Conservation (phyloP, 441 rosid genomes). For the Aquilaria agallochum region DNA sequence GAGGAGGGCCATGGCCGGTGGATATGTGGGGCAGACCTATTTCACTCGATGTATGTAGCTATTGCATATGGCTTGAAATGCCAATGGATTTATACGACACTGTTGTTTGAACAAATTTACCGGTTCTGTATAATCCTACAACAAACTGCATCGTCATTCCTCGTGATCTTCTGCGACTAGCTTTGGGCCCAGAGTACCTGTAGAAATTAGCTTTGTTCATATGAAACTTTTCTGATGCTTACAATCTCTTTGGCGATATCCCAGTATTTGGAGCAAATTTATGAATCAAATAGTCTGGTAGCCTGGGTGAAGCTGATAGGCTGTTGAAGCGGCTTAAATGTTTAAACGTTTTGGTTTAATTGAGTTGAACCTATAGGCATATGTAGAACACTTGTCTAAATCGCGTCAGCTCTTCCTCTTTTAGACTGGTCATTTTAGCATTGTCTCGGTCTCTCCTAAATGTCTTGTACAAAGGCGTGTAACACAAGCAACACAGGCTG, state of each 20-base stretch:
- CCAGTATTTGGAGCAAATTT: no score
- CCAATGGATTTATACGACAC: slow-evolving; percentile 8
- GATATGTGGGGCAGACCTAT: slow-evolving; percentile 71
- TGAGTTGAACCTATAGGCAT: no score
- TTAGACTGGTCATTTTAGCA: slow-evolving; percentile 39
- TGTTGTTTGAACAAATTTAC: slow-evolving; percentile 9
- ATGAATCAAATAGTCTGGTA: no score
- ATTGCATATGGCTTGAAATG: slow-evolving; percentile 11
- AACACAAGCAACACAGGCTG: slow-evolving; percentile 77
- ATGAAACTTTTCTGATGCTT: slow-evolving; percentile 15
- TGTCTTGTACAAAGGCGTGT: slow-evolving; percentile 67
- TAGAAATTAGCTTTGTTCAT: background rate
- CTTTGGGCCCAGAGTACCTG: slow-evolving; percentile 9
- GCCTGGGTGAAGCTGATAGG: no score
- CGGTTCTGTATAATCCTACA: slow-evolving; percentile 25
- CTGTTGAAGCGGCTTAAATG: no score
- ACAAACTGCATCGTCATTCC: slow-evolving; percentile 16
- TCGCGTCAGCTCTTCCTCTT: slow-evolving; percentile 39
- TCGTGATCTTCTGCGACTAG: slow-evolving; percentile 20
- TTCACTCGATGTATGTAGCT: slow-evolving; percentile 71
- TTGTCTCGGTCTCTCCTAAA: slow-evolving; percentile 68
- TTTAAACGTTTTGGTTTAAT: no score
- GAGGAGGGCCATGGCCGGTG: slow-evolving; percentile 83
- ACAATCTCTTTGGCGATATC: no score
- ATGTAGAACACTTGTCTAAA: no score